These are phyloP conservation scores for Coelastrella sp. DNA, from an alignment of 139 green algal genomes.

Conservation along the genomic window DNA sequence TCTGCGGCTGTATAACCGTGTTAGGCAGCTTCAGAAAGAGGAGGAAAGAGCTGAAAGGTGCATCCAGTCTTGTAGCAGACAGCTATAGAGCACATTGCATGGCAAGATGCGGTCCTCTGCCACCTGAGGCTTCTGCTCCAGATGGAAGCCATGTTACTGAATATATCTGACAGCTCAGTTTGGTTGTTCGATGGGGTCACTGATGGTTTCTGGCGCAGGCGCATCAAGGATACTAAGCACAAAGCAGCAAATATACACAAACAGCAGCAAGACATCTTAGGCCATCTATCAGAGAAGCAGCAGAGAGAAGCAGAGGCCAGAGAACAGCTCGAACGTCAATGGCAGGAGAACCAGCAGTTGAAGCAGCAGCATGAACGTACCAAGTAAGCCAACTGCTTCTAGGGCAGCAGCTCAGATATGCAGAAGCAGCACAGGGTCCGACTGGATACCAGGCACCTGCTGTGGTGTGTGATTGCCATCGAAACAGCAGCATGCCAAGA, in stretches of 20 bases:
- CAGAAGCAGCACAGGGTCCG: too few relatives aligned
- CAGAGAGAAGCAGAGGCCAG: slow-evolving; percentile 54
- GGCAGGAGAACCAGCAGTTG: slow-evolving; percentile 58
- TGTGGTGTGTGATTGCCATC: not conserved
- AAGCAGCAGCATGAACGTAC: slow-evolving; percentile 67
- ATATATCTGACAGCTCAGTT: too few relatives aligned
- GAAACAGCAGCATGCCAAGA: not conserved
- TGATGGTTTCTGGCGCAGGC: slow-evolving; percentile 50
- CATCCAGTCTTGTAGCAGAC: too few relatives aligned
- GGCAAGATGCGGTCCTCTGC: too few relatives aligned
- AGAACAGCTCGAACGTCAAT: slow-evolving; percentile 66
- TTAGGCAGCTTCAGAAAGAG: slow-evolving; percentile 82
- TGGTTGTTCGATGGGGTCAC: too few relatives aligned
- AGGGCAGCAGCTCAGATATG: too few relatives aligned
- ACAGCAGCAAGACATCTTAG: slow-evolving; percentile 67
- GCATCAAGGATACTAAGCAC: slow-evolving; percentile 74
- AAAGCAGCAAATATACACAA: slow-evolving; percentile 53
- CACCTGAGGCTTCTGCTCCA: too few relatives aligned
- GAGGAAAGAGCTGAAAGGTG: slow-evolving; percentile 57
- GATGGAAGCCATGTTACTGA: too few relatives aligned
- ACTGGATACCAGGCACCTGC: too few relatives aligned
- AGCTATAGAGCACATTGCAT: too few relatives aligned
- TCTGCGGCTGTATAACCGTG: slow-evolving; percentile 77
- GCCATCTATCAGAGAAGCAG: slow-evolving; percentile 67
- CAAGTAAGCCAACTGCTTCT: slow-evolving; percentile 39